Evolutionary conservation across 768 basidiomycete species (phyloP).

Genomic region (Suillus ampliporus): DNA sequence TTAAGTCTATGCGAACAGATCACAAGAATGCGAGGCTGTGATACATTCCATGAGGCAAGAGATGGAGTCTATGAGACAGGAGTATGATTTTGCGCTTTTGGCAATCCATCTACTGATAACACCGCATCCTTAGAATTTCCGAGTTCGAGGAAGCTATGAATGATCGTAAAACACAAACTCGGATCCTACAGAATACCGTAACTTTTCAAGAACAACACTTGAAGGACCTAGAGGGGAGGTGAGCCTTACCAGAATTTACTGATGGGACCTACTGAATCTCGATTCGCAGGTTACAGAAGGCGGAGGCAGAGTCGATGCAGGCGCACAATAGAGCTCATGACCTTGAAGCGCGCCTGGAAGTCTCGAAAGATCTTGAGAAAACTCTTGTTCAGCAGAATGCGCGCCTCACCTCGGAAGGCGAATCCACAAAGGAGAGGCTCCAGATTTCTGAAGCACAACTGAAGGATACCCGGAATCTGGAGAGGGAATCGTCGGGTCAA

Average conservation of each 20-base stretch:
- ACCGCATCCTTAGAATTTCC: constrained; percentile 24
- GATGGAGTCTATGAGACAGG: constrained; percentile 35
- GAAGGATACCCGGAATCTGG: constrained; percentile 22
- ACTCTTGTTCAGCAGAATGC: constrained; percentile 30
- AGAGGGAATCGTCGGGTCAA: constrained; percentile 24
- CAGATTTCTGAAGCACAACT: constrained; percentile 21
- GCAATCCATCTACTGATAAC: constrained; percentile 18
- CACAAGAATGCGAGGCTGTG: constrained; percentile 32
- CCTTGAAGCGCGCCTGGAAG: constrained; percentile 34
- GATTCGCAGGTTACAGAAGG: constrained; percentile 18
- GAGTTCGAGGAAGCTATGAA: constrained; percentile 27
- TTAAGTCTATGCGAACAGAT: constrained; percentile 21
- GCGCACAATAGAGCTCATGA: constrained; percentile 30
- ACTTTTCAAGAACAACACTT: constrained; percentile 36
- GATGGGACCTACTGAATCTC: constrained; percentile 17
- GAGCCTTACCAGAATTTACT: constrained; percentile 5
- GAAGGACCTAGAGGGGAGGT: constrained; percentile 34
- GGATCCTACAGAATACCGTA: constrained; percentile 35
- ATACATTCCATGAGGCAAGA: constrained; percentile 37
- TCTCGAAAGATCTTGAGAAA: constrained; percentile 28
- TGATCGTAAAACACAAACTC: constrained; percentile 34
- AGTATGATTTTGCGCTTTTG: constrained; percentile 23
- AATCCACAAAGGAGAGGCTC: constrained; percentile 24
- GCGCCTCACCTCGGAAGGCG: constrained; percentile 31
- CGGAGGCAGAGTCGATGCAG: constrained; percentile 25